Evolutionary conservation across 768 basidiomycete species (phyloP), one percentile per base, ranked within the genome.

Genomic region (Hypholoma sublateritium): DNA sequence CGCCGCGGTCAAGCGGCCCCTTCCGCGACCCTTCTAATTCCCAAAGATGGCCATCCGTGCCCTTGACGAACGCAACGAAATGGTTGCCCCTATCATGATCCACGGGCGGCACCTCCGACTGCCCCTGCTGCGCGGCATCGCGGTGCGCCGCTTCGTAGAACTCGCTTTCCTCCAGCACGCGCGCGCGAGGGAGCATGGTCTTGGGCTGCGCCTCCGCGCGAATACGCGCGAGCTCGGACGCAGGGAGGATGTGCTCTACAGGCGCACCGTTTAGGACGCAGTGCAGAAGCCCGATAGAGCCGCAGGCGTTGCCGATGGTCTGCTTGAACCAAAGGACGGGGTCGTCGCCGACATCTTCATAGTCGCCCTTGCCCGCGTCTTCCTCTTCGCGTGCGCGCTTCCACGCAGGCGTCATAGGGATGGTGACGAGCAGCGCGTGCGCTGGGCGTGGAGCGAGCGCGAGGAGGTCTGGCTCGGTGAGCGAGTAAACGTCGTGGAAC

Each of bases 321-420:
- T 60, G 59, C 6, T 50, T 46, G 53, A 60, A 60, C 59, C 59
- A 60, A 19, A 60, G 42, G 1, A 60, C 56, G 17, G 59, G 59
- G 24, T 60, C 59, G 19, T 48, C 34, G 4, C 56, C 59, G 1
- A 47, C 36, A 5, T 22, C 39, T n/a, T 39, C 34, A 43, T 60
- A 60, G 5, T n/a, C 36, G 1, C 25, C 48, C n/a, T 45, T 50
- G 8, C 36, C 41, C 6, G 25, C 45, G 28, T 60, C 59, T 19
- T 57, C 55, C 7, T 42, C 52, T 12, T 50, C 48, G 21, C 59
- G 55, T 13, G 34, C 17, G 28, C 34, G 8, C 0, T 53, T 43
- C 59, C 59, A 60, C 7, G 56, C 22, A 16, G 51, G 55, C 6
- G 59, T 60, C 35, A 54, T 28, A 1, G 59, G 59, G 28, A 60